Conservation (phyloP, 2,329 filamentous ascomycete species). For the Colletotrichum kahawae region DNA sequence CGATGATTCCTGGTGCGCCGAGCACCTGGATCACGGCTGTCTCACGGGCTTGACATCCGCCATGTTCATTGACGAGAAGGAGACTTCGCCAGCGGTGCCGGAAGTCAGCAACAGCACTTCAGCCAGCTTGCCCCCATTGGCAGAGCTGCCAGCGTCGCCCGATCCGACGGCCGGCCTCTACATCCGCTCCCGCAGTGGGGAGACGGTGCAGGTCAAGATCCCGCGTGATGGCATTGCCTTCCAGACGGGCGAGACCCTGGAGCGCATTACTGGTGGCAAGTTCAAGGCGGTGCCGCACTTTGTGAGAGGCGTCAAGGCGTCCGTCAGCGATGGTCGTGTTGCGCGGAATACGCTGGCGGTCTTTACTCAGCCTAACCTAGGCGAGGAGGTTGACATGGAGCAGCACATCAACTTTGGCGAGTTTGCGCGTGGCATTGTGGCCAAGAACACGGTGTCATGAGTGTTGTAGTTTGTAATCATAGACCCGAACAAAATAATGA, state of each 20-base stretch:
- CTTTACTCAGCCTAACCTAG: constrained; percentile 95
- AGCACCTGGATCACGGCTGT: constrained; percentile 81
- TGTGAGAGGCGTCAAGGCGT: constrained; percentile 75
- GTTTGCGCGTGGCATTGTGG: constrained; percentile 69
- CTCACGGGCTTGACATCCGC: constrained; percentile 92
- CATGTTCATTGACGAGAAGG: constrained; percentile 89
- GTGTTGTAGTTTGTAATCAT: background rate
- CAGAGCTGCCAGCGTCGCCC: constrained; percentile 77
- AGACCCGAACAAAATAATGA: background rate
- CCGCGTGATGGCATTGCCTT: constrained; percentile 92
- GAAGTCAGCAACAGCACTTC: constrained; percentile 26
- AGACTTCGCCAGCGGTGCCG: constrained; percentile 40
- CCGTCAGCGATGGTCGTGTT: constrained; percentile 56
- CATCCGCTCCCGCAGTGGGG: constrained; percentile 83
- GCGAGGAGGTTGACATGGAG: constrained; percentile 74
- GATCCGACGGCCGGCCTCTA: constrained; percentile 90
- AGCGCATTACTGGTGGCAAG: constrained; percentile 87
- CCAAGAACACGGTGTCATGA: constrained; percentile 59
- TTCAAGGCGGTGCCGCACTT: constrained; percentile 98
- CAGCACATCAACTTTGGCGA: constrained; percentile 74
- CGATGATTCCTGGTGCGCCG: constrained; percentile 91
- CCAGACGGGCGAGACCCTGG: constrained; percentile 91
- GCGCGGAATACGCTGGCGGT: constrained; percentile 91
- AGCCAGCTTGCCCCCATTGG: constrained; percentile 54
- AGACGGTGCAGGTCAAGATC: constrained; percentile 89